Conservation (phyloP, 192 early-diverging fungal species). For the Phlyctochytrium planicorne region DNA sequence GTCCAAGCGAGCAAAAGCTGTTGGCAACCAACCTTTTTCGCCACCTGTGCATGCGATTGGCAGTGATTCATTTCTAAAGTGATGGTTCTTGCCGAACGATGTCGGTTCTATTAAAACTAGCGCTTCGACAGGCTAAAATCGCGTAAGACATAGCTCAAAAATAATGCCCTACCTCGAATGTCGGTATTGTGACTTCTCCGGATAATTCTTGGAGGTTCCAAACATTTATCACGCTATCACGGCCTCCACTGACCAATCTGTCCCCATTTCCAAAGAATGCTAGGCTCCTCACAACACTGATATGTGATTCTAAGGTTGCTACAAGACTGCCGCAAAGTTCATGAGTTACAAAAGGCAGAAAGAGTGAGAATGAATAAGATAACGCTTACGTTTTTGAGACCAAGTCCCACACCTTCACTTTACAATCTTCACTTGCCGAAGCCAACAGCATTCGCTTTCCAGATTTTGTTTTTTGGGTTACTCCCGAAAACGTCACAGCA, state of each 20-base stretch:
- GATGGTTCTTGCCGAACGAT: too few relatives aligned
- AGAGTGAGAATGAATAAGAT: neutral
- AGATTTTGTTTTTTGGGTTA: slow-evolving; percentile 49
- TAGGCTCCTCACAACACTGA: slow-evolving; percentile 88
- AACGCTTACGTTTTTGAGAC: slow-evolving; percentile 58
- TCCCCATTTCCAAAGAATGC: slow-evolving; percentile 72
- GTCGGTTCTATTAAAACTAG: too few relatives aligned
- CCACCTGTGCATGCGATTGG: slow-evolving; percentile 83
- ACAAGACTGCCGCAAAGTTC: slow-evolving; percentile 69
- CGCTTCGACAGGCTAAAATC: too few relatives aligned
- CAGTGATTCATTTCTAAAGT: too few relatives aligned
- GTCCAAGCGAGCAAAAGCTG: too few relatives aligned
- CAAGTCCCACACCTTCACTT: slow-evolving; percentile 90
- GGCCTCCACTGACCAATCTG: slow-evolving; percentile 75
- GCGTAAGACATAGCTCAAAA: too few relatives aligned
- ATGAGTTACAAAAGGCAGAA: neutral
- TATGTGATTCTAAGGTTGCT: slow-evolving; percentile 67
- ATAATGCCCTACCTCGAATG: slow-evolving; percentile 71
- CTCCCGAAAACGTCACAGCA: slow-evolving; percentile 67
- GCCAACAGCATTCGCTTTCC: slow-evolving; percentile 62
- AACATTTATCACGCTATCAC: slow-evolving; percentile 89
- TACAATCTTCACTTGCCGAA: slow-evolving; percentile 90
- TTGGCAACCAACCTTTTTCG: slow-evolving; percentile 66
- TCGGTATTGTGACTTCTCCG: slow-evolving; percentile 69
- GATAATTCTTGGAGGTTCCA: slow-evolving; percentile 71